Base-by-base conservation (phyloP, 495 filamentous ascomycete species). In the Lophium mytilinum region DNA sequence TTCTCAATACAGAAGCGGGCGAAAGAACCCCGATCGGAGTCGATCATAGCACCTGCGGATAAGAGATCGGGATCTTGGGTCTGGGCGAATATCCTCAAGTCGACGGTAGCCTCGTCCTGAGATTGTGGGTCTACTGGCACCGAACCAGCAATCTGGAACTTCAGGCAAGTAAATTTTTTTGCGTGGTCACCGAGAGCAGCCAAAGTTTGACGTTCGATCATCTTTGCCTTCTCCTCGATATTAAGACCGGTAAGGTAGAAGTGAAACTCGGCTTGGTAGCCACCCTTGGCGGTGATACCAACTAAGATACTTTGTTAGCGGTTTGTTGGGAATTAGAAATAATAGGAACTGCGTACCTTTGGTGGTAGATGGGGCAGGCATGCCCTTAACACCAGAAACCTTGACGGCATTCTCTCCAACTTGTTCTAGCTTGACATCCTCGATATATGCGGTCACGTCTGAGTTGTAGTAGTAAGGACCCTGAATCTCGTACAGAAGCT, bases 401-500 rank as follows among this genome's bases (percentile, higher is more conserved):
- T 41, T 24, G 9, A 63, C 56, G n/a, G 40, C 33, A 34, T 63
- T 48, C 21, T 55, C 33, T 4, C 51, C 51, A 10, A 63, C 30
- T 18, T 63, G 50, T 15, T 37, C 39, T 9, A 60, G 19, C 35
- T 60, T 43, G 46, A 63, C 56, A 17, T 63, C 43, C 11, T 57
- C 52, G 11, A 63, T 55, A 9, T 51, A 21, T 2, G 61, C 61
- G 4, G 55, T 63, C 1, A 63, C 61, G 36, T 63, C 56, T 2
- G 50, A 55, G 37, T 63, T 63, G 41, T 41, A 53, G 36, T 46
- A 63, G 52, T 53, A 56, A 12, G 30, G 9, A 11, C 56, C 56
- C 33, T 59, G 56, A 34, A 59, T 56, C 42, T 63, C 56, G 41
- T 63, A 63, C 5, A 59, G 41, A 6, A 62, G 42, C 30, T 62